These are phyloP conservation scores for Kurtzmaniella quercitrusa DNA, from an alignment of 1,139 yeast genomes.

Conservation along the genomic window DNA sequence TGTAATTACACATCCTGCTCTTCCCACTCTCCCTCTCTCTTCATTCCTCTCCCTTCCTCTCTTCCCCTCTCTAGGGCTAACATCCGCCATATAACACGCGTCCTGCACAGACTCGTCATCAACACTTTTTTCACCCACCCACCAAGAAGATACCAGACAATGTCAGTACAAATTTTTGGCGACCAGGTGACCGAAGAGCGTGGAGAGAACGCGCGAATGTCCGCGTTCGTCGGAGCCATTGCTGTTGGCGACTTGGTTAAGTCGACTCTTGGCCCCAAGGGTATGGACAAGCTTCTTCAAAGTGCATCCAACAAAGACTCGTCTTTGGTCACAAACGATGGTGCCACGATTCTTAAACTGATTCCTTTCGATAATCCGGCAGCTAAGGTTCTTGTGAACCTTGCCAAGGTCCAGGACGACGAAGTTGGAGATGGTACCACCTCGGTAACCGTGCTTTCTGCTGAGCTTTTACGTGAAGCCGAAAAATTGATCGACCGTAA, in stretches of 20 bases:
- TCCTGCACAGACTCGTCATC: conserved; percentile 1
- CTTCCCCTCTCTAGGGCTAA: neutral
- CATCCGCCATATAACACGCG: neutral
- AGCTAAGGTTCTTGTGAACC: conserved; percentile 93
- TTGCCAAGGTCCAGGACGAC: conserved; percentile 96
- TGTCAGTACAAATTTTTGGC: conserved; percentile 90
- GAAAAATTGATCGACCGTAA: conserved; percentile 88
- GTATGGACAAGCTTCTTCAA: conserved; percentile 94
- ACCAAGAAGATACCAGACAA: conserved; percentile 9
- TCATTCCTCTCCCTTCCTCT: neutral
- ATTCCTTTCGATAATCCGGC: conserved; percentile 98
- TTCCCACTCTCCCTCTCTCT: neutral
- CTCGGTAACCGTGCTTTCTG: conserved; percentile 90
- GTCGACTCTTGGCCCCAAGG: conserved; percentile 95
- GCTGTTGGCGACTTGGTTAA: conserved; percentile 98
- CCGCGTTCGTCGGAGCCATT: conserved; percentile 97
- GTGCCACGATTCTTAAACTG: conserved; percentile 92
- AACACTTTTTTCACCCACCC: neutral
- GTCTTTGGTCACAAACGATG: conserved; percentile 90
- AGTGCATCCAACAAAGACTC: conserved; percentile 73
- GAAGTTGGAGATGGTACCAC: conserved; percentile 99
- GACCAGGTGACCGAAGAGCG: conserved; percentile 98
- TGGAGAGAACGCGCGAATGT: conserved; percentile 95
- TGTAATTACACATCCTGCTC: no score
- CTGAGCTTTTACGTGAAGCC: conserved; percentile 92